Evolutionary conservation across 208 protist species (phyloP).

Genomic region (Crithidia bombi): DNA sequence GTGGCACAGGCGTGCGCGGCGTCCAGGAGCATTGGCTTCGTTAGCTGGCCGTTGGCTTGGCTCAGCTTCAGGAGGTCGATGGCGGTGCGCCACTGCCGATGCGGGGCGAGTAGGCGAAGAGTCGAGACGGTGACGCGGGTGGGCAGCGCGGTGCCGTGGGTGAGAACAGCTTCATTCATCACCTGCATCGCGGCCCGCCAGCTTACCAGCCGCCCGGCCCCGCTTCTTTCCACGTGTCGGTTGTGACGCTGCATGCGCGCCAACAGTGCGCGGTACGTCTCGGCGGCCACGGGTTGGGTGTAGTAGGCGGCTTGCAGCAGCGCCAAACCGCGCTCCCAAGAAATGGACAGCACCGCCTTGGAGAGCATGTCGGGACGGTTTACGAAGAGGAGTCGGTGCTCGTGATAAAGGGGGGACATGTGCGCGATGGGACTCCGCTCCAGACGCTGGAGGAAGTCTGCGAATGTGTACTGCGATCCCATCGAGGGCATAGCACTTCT

Average conservation of each 20-base stretch:
- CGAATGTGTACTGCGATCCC: conserved; percentile 75
- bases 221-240: conserved; percentile 43
- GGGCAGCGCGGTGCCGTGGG: conserved; percentile 67
- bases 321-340: conserved; percentile 70
- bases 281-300: conserved; percentile 56
- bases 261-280: conserved; percentile 73
- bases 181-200: conserved; percentile 71
- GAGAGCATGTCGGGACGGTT: conserved; percentile 82
- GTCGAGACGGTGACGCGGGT: conserved; percentile 66
- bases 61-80: conserved; percentile 60
- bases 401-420: conserved; percentile 82
- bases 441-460: conserved; percentile 82
- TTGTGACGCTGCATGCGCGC: conserved; percentile 87
- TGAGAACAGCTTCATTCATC: conserved; percentile 64
- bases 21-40: conserved; percentile 76
- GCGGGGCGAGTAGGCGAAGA: conserved; percentile 74
- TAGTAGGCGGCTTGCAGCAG: conserved; percentile 80
- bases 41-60: conserved; percentile 71
- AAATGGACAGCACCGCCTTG: conserved; percentile 55
- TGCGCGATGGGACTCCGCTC: conserved; percentile 74
- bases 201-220: conserved; percentile 41
- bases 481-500: conserved; percentile 50
- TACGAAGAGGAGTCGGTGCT: conserved; percentile 74
- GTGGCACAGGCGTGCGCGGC: conserved; percentile 73
- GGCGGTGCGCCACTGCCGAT: conserved; percentile 62